Conservation (phyloP, 1,284 basidiomycete species). For the Ceratobasidium papillatum region DNA sequence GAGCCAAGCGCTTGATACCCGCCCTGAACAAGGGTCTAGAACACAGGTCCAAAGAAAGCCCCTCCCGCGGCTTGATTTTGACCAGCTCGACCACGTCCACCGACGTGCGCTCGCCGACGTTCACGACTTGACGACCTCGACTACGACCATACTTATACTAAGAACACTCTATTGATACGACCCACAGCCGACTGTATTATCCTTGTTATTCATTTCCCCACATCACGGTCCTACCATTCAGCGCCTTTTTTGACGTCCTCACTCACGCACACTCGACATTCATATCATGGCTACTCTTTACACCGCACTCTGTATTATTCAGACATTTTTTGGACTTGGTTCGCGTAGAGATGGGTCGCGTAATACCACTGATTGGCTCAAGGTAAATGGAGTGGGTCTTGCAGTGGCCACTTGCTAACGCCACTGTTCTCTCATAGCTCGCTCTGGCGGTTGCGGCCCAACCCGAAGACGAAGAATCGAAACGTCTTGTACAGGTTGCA, state of each 20-base stretch:
- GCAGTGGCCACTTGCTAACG: background rate
- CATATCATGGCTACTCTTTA: constrained; percentile 26
- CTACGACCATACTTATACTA: constrained; percentile 17
- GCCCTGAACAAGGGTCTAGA: constrained; percentile 17
- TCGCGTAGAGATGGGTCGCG: constrained; percentile 21
- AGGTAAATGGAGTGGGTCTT: constrained; percentile 7
- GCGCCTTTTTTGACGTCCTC: background rate
- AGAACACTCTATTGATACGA: constrained; percentile 14
- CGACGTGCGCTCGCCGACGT: constrained; percentile 29
- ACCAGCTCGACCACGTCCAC: constrained; percentile 36
- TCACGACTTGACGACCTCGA: constrained; percentile 29
- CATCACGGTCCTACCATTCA: constrained; percentile 10
- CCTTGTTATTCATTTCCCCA: constrained; percentile 24
- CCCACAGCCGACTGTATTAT: constrained; percentile 35
- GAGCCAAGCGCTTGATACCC: constrained; percentile 14
- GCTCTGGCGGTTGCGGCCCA: constrained; percentile 28
- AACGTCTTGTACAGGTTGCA: constrained; percentile 7
- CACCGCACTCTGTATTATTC: constrained; percentile 24
- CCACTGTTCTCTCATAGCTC: constrained; percentile 10
- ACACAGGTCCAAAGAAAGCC: constrained; percentile 16
- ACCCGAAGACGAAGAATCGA: constrained; percentile 36
- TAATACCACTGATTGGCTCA: constrained; percentile 34
- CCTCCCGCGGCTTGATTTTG: constrained; percentile 4
- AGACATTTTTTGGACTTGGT: constrained; percentile 20
- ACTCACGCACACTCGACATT: constrained; percentile 10